Evolutionary conservation across 2,329 filamentous ascomycete species (phyloP).

Genomic region (Aspergillus sergii): DNA sequence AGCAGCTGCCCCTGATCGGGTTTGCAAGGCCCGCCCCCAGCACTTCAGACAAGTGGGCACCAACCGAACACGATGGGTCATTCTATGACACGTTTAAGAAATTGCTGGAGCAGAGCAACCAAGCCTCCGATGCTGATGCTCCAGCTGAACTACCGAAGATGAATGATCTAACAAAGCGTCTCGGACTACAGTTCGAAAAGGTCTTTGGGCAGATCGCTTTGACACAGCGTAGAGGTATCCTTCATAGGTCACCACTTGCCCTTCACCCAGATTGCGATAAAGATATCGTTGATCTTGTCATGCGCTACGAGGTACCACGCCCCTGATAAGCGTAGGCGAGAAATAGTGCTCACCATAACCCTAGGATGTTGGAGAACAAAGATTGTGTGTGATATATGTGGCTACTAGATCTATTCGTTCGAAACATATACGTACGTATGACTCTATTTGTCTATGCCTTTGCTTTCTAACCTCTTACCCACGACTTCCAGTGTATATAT

Average conservation of each 20-base stretch:
- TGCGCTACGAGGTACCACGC: slow-evolving; percentile 54
- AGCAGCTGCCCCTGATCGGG: slow-evolving; percentile 40
- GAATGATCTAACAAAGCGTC: slow-evolving; percentile 63
- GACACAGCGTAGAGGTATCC: slow-evolving; percentile 68
- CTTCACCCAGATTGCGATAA: slow-evolving; percentile 45
- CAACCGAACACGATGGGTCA: slow-evolving; percentile 38
- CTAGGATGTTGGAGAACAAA: slow-evolving; percentile 28
- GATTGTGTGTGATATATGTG: slow-evolving; percentile 36
- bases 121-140: slow-evolving; percentile 51
- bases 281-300: slow-evolving; percentile 57
- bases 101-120: slow-evolving; percentile 54
- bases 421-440: slow-evolving; percentile 34
- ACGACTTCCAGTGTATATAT: slow-evolving; percentile 57
- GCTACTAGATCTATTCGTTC: slow-evolving; percentile 37
- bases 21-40: slow-evolving; percentile 38
- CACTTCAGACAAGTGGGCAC: slow-evolving; percentile 46
- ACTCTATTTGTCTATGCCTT: neutral
- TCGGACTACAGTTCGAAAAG: slow-evolving; percentile 60
- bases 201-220: slow-evolving; percentile 71
- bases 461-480: neutral
- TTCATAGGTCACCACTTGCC: slow-evolving; percentile 62
- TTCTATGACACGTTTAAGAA: slow-evolving; percentile 52
- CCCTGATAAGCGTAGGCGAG: neutral
- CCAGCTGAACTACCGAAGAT: slow-evolving; percentile 61
- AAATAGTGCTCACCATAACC: slow-evolving; percentile 9